Evolutionary conservation across 2,329 filamentous ascomycete species (phyloP).

Genomic region (Phaeosphaeriaceae sp.): DNA sequence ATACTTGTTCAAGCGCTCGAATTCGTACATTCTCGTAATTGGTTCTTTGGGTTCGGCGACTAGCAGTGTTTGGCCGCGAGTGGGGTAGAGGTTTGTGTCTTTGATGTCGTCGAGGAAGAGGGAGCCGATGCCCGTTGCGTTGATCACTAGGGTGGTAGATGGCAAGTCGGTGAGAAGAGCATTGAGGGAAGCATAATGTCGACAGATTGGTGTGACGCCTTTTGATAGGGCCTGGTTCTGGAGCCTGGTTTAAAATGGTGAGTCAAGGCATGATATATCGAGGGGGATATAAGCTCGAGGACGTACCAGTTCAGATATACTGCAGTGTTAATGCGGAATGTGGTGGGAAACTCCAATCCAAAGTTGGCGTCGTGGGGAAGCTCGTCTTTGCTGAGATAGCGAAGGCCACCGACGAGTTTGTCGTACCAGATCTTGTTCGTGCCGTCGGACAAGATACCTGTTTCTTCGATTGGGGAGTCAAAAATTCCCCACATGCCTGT

Average conservation of each 20-base stretch:
- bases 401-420: constrained; percentile 49
- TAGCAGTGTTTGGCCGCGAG: constrained; percentile 81
- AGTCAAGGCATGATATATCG: background rate
- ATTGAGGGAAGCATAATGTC: constrained; percentile 67
- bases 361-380: constrained; percentile 47
- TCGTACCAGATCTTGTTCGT: constrained; percentile 55
- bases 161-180: constrained; percentile 71
- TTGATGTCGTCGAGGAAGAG: constrained; percentile 81
- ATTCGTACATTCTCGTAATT: constrained; percentile 50
- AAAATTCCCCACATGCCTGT: constrained; percentile 36
- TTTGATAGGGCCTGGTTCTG: constrained; percentile 73
- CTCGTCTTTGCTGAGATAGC: constrained; percentile 32
- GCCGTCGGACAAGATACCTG: constrained; percentile 42
- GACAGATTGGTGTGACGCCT: constrained; percentile 65
- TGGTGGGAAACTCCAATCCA: constrained; percentile 45
- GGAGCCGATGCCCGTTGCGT: constrained; percentile 83
- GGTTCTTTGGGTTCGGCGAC: constrained; percentile 61
- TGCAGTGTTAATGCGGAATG: constrained; percentile 51
- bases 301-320: constrained; percentile 47
- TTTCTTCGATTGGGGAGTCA: constrained; percentile 41
- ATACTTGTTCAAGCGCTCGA: constrained; percentile 17
- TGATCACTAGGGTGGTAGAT: constrained; percentile 76
- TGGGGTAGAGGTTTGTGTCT: constrained; percentile 75
- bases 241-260: constrained; percentile 42
- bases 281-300: background rate